Percentiles rank a stretch among this genome's conserved stretches.
phyloP scores from a whole-genome alignment of 2,329 filamentous ascomycete genomes.

The Blumeriella jaapii region DNA sequence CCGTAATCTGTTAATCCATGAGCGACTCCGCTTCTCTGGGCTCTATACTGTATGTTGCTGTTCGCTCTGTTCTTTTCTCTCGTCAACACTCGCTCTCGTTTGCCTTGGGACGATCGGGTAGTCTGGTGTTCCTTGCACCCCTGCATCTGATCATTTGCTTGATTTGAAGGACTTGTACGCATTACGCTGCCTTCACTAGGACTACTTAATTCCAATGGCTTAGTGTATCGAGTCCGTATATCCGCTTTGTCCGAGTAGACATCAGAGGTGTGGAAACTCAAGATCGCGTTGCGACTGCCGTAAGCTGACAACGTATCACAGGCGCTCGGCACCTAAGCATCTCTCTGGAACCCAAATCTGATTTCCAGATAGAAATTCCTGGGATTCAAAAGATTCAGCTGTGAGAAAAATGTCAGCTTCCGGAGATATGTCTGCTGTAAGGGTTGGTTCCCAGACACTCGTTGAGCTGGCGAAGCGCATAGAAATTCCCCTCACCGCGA shows the following conservation, averaged over 20 bases:
- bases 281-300: conserved; percentile 2
- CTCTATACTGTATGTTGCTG: conserved; percentile 10
- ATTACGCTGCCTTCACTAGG: conserved; percentile 8
- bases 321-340: conserved; percentile 5
- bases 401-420: conserved; percentile 10
- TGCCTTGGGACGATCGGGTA: conserved; percentile 26
- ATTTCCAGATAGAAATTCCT: conserved; percentile 2
- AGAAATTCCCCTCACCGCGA: conserved; percentile 45
- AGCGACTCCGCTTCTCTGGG: conserved; percentile 8
- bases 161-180: conserved; percentile 11
- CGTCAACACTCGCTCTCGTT: conserved; percentile 21
- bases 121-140: conserved; percentile 29
- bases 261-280: conserved; percentile 2
- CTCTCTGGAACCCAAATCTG: conserved; percentile 3
- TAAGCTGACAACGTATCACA: conserved; percentile 10
- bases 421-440: conserved; percentile 11
- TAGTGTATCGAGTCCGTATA: conserved; percentile 3
- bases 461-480: conserved; percentile 35
- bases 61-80: conserved; percentile 8
- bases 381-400: not conserved
- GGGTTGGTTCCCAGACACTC: conserved; percentile 21
- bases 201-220: conserved; percentile 8
- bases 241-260: conserved; percentile 4
- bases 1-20: conserved; percentile 19
- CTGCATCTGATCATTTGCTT: conserved; percentile 8